These are phyloP conservation scores for Dendrostoma leiphaemia DNA, from an alignment of 2,329 filamentous ascomycete species.

Conservation along the genomic window DNA sequence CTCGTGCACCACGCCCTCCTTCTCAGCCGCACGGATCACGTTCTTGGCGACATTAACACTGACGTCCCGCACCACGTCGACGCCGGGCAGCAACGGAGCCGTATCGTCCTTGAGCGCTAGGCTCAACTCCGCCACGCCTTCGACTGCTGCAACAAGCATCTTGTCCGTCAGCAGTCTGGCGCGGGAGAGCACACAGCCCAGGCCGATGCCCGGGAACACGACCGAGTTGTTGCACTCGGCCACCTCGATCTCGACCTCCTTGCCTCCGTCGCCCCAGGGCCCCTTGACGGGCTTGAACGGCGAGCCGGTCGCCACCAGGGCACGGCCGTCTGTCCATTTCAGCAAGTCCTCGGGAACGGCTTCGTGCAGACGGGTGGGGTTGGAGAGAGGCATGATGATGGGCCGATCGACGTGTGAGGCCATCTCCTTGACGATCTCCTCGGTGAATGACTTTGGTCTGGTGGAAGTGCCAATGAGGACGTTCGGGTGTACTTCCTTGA, in stretches of 20 bases:
- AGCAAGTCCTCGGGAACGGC: conserved; percentile 74
- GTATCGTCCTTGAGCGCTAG: conserved; percentile 65
- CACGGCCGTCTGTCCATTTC: conserved; percentile 74
- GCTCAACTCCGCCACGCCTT: conserved; percentile 67
- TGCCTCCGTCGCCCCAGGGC: conserved; percentile 47
- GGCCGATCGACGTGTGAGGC: conserved; percentile 68
- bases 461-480: conserved; percentile 85
- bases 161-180: conserved; percentile 66
- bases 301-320: conserved; percentile 78
- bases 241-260: conserved; percentile 44
- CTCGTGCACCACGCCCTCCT: conserved; percentile 66
- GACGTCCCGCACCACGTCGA: conserved; percentile 70
- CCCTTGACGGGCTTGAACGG: conserved; percentile 74
- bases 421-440: conserved; percentile 75
- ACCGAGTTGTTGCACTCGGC: conserved; percentile 90
- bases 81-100: conserved; percentile 71
- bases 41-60: conserved; percentile 74
- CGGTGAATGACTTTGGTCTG: conserved; percentile 70
- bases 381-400: conserved; percentile 79
- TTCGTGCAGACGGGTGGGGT: conserved; percentile 82
- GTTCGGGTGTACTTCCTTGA: conserved; percentile 72
- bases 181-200: conserved; percentile 72
- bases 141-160: conserved; percentile 79
- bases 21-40: conserved; percentile 69
- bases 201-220: conserved; percentile 81